Percentiles rank a stretch among this genome's conserved stretches.
phyloP scores from a whole-genome alignment of 352 stramenopile species.

The Phytophthora sojae region DNA sequence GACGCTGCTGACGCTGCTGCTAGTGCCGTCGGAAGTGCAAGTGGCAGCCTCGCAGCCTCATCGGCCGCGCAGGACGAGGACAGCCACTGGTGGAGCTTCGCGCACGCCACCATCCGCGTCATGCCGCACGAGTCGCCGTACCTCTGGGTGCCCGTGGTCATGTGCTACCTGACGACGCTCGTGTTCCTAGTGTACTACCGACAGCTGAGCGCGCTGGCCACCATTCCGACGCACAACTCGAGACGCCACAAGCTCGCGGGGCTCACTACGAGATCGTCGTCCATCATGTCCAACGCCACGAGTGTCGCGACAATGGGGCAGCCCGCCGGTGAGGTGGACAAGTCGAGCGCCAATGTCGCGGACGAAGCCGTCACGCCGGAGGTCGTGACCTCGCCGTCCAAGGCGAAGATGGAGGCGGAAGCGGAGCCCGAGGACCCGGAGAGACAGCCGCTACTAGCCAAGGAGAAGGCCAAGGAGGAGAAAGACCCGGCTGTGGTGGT shows the following conservation, averaged over 20 bases:
- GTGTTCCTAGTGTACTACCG: slow-evolving; percentile 80
- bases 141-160: slow-evolving; percentile 79
- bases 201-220: slow-evolving; percentile 67
- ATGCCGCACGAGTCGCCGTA: slow-evolving; percentile 82
- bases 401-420: not conserved
- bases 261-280: slow-evolving; percentile 31
- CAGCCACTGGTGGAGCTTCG: slow-evolving; percentile 80
- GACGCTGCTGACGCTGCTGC: not conserved
- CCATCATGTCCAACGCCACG: slow-evolving; percentile 36
- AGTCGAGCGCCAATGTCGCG: not conserved
- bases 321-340: slow-evolving; percentile 25
- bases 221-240: slow-evolving; percentile 51
- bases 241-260: slow-evolving; percentile 11
- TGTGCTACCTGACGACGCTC: slow-evolving; percentile 79
- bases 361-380: slow-evolving; percentile 20
- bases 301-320: slow-evolving; percentile 28
- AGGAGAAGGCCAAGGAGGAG: slow-evolving; percentile 31
- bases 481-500: slow-evolving; percentile 16
- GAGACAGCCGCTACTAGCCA: slow-evolving; percentile 25
- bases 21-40: not conserved
- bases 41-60: not conserved
- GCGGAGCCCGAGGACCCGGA: slow-evolving; percentile 24
- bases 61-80: slow-evolving; percentile 29
- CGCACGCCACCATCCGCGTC: slow-evolving; percentile 80
- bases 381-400: slow-evolving; percentile 10